Conservation (phyloP, 441 rosid genomes). For the Aquilaria agallochum region DNA sequence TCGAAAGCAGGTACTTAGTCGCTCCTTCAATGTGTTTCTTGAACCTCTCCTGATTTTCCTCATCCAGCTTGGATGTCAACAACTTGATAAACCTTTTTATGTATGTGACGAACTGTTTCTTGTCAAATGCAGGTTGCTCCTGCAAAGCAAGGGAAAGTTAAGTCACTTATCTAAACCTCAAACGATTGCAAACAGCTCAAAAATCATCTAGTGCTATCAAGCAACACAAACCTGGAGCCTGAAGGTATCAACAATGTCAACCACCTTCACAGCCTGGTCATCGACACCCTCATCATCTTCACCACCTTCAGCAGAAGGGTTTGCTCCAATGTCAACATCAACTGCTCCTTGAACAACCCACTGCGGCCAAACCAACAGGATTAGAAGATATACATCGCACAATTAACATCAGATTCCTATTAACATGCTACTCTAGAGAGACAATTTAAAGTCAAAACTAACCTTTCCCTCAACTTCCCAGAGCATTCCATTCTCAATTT, state of each 20-base stretch:
- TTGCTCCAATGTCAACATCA: slow-evolving; percentile 87
- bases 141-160: slow-evolving; percentile 17
- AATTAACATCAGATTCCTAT: background rate
- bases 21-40: slow-evolving; percentile 92
- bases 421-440: background rate
- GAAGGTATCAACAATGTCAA: slow-evolving; percentile 94
- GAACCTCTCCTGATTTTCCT: slow-evolving; percentile 49
- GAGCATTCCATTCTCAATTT: slow-evolving; percentile 61
- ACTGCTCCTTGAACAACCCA: slow-evolving; percentile 85
- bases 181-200: background rate
- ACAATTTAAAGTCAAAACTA: background rate
- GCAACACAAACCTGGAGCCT: slow-evolving; percentile 77
- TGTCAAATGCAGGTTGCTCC: slow-evolving; percentile 97
- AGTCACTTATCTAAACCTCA: background rate
- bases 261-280: slow-evolving; percentile 76
- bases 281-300: slow-evolving; percentile 90
- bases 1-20: slow-evolving; percentile 76
- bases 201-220: background rate
- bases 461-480: slow-evolving; percentile 99
- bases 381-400: background rate
- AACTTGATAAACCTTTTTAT: slow-evolving; percentile 78
- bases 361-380: slow-evolving; percentile 28
- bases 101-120: slow-evolving; percentile 66
- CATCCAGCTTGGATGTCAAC: slow-evolving; percentile 59
- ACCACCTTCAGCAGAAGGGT: slow-evolving; percentile 93